Percentiles rank a stretch among this genome's conserved stretches.
Conservation (phyloP, 23 red algal species). For the Pyropia haitanensis region DNA sequence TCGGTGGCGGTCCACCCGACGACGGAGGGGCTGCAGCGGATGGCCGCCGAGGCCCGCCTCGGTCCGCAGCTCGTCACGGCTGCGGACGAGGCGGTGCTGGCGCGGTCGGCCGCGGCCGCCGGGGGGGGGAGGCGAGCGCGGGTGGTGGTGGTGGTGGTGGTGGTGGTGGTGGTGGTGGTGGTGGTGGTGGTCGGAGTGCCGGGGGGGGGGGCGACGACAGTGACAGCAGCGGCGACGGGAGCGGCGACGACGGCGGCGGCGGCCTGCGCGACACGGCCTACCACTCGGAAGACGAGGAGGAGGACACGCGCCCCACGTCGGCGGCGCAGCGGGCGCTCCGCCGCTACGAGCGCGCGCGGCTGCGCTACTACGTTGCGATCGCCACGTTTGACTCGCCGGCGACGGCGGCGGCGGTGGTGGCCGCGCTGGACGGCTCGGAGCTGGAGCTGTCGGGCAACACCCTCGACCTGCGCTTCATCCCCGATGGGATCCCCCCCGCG, state of each 20-base stretch:
- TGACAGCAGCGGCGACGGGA: conserved; percentile 6
- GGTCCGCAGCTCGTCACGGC: conserved; percentile 44
- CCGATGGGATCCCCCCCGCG: conserved; percentile 54
- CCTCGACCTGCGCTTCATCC: conserved; percentile 95
- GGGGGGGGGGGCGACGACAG: background rate
- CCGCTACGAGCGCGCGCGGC: conserved; percentile 66
- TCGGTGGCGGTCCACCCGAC: conserved; percentile 69
- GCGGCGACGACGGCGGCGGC: conserved; percentile 3
- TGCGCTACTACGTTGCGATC: conserved; percentile 80
- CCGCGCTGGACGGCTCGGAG: conserved; percentile 82
- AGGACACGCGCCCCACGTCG: conserved; percentile 19
- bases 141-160: background rate
- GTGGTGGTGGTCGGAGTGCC: background rate
- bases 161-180: background rate
- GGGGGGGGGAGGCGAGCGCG: background rate
- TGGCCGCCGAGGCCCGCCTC: conserved; percentile 40
- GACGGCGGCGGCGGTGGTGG: conserved; percentile 72
- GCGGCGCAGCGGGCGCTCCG: conserved; percentile 35
- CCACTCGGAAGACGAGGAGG: conserved; percentile 17
- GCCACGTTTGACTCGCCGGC: conserved; percentile 56
- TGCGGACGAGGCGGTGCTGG: conserved; percentile 28
- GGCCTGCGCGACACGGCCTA: background rate
- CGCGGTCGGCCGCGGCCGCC: background rate
- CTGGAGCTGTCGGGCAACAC: conserved; percentile 49
- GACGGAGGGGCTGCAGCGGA: conserved; percentile 59